Evolutionary conservation across 352 stramenopile species (phyloP).

Genomic region (Globisporangium echinulatum): DNA sequence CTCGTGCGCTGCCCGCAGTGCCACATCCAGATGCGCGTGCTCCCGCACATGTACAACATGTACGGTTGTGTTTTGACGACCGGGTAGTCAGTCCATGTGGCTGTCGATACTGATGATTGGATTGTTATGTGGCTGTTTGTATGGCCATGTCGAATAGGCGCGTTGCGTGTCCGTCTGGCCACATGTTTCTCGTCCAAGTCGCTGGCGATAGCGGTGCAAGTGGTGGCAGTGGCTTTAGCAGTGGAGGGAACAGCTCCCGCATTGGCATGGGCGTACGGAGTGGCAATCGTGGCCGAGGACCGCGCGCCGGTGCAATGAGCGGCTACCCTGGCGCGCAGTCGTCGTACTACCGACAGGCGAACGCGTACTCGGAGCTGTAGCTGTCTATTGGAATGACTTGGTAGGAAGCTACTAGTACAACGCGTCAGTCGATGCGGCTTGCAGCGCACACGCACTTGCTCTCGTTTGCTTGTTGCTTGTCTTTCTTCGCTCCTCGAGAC

Average conservation of each 20-base stretch:
- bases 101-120: not conserved
- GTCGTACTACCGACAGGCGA: constrained; percentile 41
- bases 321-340: constrained; percentile 37
- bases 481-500: not conserved
- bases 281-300: not conserved
- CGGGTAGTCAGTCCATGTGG: no score
- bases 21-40: constrained; percentile 83
- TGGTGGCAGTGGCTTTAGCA: constrained; percentile 13
- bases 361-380: constrained; percentile 49
- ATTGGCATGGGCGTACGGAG: constrained; percentile 16
- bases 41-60: constrained; percentile 89
- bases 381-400: no score
- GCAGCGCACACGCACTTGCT: not conserved
- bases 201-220: constrained; percentile 23
- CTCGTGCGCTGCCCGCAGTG: constrained; percentile 81
- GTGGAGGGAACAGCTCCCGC: constrained; percentile 14
- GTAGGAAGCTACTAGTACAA: no score
- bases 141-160: constrained; percentile 29
- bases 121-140: not conserved
- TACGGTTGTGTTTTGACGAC: constrained; percentile 21
- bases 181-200: constrained; percentile 85
- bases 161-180: constrained; percentile 72
- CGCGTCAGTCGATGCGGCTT: not conserved
- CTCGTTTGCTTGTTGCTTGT: constrained; percentile 1
- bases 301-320: constrained; percentile 30